Evolutionary conservation across 352 stramenopile genomes (phyloP).

Genomic region (Blastocystis sp.): DNA sequence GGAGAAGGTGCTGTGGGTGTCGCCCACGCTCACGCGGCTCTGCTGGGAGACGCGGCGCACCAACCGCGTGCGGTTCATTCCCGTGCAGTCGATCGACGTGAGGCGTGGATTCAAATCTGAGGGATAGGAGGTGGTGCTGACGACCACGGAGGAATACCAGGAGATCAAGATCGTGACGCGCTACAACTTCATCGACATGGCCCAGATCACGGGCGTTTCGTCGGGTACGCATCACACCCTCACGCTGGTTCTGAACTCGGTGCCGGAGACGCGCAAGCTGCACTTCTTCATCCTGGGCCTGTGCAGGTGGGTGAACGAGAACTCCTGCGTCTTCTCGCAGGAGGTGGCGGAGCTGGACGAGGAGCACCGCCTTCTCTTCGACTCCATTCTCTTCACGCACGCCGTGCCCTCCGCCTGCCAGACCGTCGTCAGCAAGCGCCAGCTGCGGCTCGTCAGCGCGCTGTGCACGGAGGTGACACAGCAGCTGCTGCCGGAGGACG

Average conservation of each 20-base stretch:
- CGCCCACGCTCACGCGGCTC: not conserved
- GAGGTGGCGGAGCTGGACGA: not conserved
- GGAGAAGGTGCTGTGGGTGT: conserved; percentile 34
- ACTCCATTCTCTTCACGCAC: not conserved
- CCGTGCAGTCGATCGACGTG: not conserved
- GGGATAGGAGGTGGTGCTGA: not conserved
- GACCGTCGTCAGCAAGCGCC: not conserved
- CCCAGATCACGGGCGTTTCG: not conserved
- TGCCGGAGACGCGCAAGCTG: conserved; percentile 6
- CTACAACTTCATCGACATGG: not conserved
- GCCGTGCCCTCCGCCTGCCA: not conserved
- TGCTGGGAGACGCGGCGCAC: conserved; percentile 40
- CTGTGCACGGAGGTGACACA: not conserved
- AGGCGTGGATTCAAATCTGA: not conserved
- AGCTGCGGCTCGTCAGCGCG: not conserved
- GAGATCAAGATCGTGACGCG: not conserved
- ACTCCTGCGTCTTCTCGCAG: not conserved
- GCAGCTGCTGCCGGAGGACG: not conserved
- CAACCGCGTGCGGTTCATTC: not conserved
- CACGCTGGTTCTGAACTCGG: not conserved
- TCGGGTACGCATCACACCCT: not conserved
- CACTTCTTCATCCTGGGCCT: conserved; percentile 11
- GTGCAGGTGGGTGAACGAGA: not conserved
- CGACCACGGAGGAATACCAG: not conserved
- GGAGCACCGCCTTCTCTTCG: not conserved